Evolutionary conservation across 352 stramenopile genomes (phyloP), one percentile per base, ranked within the genome.

Genomic region (Halophytophthora polymorphica): DNA sequence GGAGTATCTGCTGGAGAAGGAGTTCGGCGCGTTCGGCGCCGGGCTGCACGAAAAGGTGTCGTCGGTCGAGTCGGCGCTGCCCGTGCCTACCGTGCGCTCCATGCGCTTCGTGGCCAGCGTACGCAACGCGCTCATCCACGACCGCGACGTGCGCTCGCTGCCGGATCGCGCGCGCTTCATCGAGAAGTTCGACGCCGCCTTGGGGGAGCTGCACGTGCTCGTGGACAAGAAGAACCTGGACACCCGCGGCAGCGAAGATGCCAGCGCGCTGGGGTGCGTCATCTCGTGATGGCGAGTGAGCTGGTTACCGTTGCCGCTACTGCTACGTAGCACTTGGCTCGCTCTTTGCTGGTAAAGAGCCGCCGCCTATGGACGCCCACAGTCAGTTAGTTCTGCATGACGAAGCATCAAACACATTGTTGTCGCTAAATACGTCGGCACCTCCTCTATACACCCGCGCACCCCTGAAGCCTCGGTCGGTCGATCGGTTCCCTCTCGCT

Each of bases 31-130:
- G 8, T 56, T 73, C 19, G 84, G 84, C 45, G 71, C 73, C 29
- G 83, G 83, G 0, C 61, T 94, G 34, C 83, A 94, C 61, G 83
- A 94, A 53, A 85, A 70, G 38, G 72, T 88, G 28, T 80, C 75
- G 21, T 73, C 66, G 4, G 64, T 80, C 3, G 55, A 83, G 38
- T 45, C 19, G 0, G 13, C 66, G 25, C 57, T 95, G 29, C 69
- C 79, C 37, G 43, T 63, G 5, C 41, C 71, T 7, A 88, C 81
- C 0, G 64, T 88, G 18, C 72, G 71, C 36, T 68, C 73, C n/a
- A 75, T 95, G 53, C 80, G 84, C 37, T 91, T 80, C 55, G 60
- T 95, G 47, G 84, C 84, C 22, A 95, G 80, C 28, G 68, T 90
- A 37, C 77, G 84, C 50, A 95, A 95, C 61, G 53, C 65, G 45